Evolutionary conservation across 495 filamentous ascomycete species (phyloP), one percentile per base, ranked within the genome.

Genomic region (Staphylotrichum longicolle): DNA sequence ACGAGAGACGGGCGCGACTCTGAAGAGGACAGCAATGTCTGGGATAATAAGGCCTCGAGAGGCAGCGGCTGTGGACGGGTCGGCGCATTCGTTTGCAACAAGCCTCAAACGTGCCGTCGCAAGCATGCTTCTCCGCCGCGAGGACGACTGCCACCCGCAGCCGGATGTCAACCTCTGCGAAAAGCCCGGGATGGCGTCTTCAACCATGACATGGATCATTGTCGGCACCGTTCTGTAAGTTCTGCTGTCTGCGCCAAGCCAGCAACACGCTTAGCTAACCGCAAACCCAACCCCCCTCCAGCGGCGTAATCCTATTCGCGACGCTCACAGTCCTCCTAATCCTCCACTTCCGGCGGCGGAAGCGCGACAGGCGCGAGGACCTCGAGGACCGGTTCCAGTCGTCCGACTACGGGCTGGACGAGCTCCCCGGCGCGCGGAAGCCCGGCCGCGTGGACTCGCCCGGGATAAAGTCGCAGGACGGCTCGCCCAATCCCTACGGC

Each of bases 391-490:
- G 62, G 35, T 71, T 63, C 66, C 58, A 66, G 37, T 61, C 56
- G 60, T 54, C 58, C 7, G 70, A 72, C 47, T 72, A 71, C 45
- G 70, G 70, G 7, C 61, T 72, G 3, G 66, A 68, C 39, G 67
- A 70, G 4, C 15, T 57, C 11, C 61, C 62, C 12, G 46, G 30
- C 20, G 33, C 33, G 10, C 44, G 60, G 37, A 49, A 57, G 49
- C n/a, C 47, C 4, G 20, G 20, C 20, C 59, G 49, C 15, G 12
- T 10, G 2, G 47, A 56, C 20, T 41, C 20, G 20, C 20, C 52
- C 42, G 47, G 54, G 1, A 34, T 55, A 11, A 67, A 55, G 20
- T 67, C 50, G n/a, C 48, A 44, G 7, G 49, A 57, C 39, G 55
- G 47, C 14, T 58, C 58, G 2, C 37, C 62, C 32, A 55, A 44